Base-by-base conservation (phyloP, 2,329 filamentous ascomycete species). In the Amauroascus verrucosus region DNA sequence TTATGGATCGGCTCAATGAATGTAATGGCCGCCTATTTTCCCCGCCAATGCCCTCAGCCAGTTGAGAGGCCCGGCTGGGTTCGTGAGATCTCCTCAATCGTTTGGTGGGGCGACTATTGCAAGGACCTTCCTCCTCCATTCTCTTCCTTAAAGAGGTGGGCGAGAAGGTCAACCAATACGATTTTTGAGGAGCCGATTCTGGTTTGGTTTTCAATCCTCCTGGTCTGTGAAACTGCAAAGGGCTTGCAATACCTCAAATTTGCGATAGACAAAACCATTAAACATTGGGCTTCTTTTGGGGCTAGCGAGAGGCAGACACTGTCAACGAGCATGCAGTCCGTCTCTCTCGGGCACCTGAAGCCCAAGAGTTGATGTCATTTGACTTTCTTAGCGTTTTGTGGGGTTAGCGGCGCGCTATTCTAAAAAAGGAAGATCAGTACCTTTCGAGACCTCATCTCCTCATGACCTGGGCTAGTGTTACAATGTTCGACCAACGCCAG, bases 1-100 rank as follows among this genome's bases (percentile, higher is more conserved):
- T 66, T 44, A 69, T 64, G 13, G 63, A 60, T 49, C 65, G 63
- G 40, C 51, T 61, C 5, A 68, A 59, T 18, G 67, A 68, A 44
- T 52, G 53, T 20, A 69, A 54, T 11, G 53, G 37, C 6, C 20
- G 37, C 35, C 20, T 53, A 22, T 54, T 41, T 41, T 28, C 37
- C 26, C 38, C 32, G 6, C 48, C 11, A 16, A 22, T 3, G 16
- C 8, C 13, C 13, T 20, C 22, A 11, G 53, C n/a, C 18, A 33
- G 14, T 40, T 35, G 22, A 20, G 37, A 45, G 24, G 33, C n/a
- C 26, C 48, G 30, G 11, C 11, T 43, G 6, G 9, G 35, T 14
- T 53, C 48, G 35, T 55, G 38, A 18, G 54, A 55, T 2, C 30
- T 48, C 44, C 57, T 60, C 16, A 55, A 30, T 41, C 57, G 55